Base-by-base conservation (phyloP, 208 protist species). In the Crithidia thermophila region DNA sequence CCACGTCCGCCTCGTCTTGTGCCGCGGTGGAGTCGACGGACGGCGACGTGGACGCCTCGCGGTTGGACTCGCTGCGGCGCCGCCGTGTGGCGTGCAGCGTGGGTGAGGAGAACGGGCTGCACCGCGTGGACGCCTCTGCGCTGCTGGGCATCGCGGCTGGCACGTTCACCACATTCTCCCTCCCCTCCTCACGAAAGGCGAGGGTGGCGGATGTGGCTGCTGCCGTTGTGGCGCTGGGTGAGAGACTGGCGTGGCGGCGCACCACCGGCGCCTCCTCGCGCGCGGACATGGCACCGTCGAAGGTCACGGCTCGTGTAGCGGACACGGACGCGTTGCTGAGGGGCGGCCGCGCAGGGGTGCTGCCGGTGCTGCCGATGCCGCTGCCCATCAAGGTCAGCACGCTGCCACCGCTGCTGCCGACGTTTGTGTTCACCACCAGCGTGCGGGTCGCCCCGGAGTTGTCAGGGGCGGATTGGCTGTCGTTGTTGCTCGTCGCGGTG, bases 11-110 rank as follows among this genome's bases (percentile, higher is more conserved):
- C n/a, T n/a, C n/a, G 21, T 63, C 57, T 4, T 51, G 27, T 16
- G 23, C 42, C 3, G 42, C 27, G n/a, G 30, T 20, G 25, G 43
- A 63, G 57, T 51, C 57, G 27, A 39, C 30, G 3, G 57, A 40
- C 9, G 42, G 57, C 1, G 57, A 63, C 1, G 57, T 37, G 18
- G 57, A 50, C 28, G 57, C 23, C 28, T 63, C 57, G 18, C 57
- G 39, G 4, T 28, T 30, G 16, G 43, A 52, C 4, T 39, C 57
- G 20, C 42, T 52, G 39, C 28, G 57, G 4, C 18, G 57, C 6
- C 57, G 39, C 0, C 43, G 57, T 16, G 42, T 7, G 7, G 10
- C n/a, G 0, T n/a, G 23, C 23, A 1, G 1, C 30, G 43, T 18
- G n/a, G 11, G 30, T 2, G 57, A 27, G 3, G 57, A 27, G 7